Evolutionary conservation across 192 early-diverging fungal species (phyloP).

Genomic region (Backusella liffmaniae): DNA sequence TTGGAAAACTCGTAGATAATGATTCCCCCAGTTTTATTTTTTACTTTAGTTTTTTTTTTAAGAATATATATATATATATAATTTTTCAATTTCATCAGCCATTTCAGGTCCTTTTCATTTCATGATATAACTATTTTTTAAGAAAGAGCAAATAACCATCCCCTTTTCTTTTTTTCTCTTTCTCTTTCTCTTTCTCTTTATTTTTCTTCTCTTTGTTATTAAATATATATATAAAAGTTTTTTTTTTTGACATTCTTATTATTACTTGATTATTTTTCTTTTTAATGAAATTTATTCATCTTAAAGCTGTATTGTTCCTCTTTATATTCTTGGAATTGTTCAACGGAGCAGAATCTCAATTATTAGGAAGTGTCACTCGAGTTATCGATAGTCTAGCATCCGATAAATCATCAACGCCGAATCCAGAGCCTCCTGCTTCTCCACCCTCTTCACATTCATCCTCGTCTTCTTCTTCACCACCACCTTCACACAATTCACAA

Average conservation of each 20-base stretch:
- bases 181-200: neutral
- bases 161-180: neutral
- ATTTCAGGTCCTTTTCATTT: slow-evolving; percentile 12
- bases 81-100: neutral
- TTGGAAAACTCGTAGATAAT: slow-evolving; percentile 17
- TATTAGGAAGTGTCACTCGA: neutral
- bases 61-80: slow-evolving; percentile 5
- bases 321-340: neutral
- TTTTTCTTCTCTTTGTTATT: slow-evolving; percentile 2
- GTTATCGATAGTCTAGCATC: neutral
- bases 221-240: neutral
- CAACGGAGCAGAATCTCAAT: neutral
- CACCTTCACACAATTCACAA: neutral
- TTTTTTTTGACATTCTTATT: neutral
- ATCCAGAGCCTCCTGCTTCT: neutral
- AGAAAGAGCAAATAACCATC: neutral
- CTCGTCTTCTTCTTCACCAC: neutral
- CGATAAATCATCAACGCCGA: neutral
- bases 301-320: neutral
- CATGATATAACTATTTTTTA: neutral
- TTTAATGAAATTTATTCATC: slow-evolving; percentile 15
- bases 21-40: neutral
- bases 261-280: neutral
- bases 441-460: neutral
- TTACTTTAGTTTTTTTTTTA: slow-evolving; percentile 13